phyloP scores from a whole-genome alignment of 176 grass and related monocot genomes.

The Avena sativa region DNA sequence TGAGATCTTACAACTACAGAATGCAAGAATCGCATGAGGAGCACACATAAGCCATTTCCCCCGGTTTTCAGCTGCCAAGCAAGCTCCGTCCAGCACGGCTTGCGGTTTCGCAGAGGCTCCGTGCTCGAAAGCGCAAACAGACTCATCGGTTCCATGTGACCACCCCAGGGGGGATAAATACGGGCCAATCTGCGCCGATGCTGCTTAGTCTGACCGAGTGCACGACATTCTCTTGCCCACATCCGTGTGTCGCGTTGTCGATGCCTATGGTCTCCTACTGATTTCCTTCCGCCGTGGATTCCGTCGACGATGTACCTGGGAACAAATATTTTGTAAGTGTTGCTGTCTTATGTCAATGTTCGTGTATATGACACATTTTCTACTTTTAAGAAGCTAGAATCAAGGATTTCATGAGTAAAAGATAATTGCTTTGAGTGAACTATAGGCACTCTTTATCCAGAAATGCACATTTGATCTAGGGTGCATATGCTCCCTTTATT shows the following conservation, averaged over 20 bases:
- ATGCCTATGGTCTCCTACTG: background rate
- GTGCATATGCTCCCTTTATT: too few relatives aligned
- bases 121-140: background rate
- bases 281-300: background rate
- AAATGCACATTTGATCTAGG: too few relatives aligned
- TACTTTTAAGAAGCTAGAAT: slow-evolving; percentile 18
- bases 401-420: background rate
- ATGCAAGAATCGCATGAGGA: slow-evolving; percentile 40
- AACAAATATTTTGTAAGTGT: slow-evolving; percentile 39
- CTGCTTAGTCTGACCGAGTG: background rate
- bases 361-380: background rate
- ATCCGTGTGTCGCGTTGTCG: background rate
- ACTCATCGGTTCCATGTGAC: slow-evolving; percentile 55
- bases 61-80: slow-evolving; percentile 55
- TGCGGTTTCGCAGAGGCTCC: background rate
- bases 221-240: background rate
- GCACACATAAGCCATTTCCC: slow-evolving; percentile 57
- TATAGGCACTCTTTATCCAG: background rate
- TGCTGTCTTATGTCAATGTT: background rate
- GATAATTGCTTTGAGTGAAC: background rate
- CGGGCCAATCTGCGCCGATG: background rate
- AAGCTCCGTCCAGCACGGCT: slow-evolving; percentile 39
- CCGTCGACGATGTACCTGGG: slow-evolving; percentile 1
- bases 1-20: too few relatives aligned
- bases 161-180: slow-evolving; percentile 15